Conservation (phyloP, 345 rosid species). For the Gossypium ekmanianum region DNA sequence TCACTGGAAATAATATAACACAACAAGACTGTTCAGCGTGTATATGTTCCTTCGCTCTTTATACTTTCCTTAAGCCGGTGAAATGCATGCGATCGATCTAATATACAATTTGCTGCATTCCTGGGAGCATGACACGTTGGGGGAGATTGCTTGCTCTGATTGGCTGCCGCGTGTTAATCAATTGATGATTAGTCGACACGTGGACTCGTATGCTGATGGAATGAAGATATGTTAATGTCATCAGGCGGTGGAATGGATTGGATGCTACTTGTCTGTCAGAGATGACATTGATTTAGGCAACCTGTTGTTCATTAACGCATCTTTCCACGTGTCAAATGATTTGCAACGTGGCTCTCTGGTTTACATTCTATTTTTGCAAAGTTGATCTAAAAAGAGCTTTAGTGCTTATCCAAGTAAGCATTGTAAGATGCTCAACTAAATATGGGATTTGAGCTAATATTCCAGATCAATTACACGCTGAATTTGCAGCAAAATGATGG, state of each 20-base stretch:
- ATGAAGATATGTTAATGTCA: neutral
- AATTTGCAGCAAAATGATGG: too few relatives aligned
- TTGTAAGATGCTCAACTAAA: too few relatives aligned
- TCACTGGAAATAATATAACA: neutral
- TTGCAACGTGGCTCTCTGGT: neutral
- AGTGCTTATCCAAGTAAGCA: too few relatives aligned
- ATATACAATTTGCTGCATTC: neutral
- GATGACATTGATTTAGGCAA: neutral
- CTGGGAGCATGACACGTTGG: constrained; percentile 17
- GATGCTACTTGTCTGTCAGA: neutral
- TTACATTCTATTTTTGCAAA: too few relatives aligned
- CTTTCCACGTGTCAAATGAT: neutral
- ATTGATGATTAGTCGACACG: neutral
- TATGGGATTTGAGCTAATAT: too few relatives aligned
- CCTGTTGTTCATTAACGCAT: neutral
- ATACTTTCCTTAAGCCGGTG: neutral
- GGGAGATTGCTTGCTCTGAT: neutral
- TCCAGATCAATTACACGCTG: too few relatives aligned
- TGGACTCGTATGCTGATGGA: neutral
- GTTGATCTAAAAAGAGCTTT: too few relatives aligned
- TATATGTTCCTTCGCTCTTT: neutral
- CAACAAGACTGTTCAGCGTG: neutral
- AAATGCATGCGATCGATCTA: neutral
- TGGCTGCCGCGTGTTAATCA: constrained; percentile 20
- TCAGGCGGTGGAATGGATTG: neutral